Evolutionary conservation across 2,329 filamentous ascomycete species (phyloP).

Genomic region (Aspergillus luchuensis): DNA sequence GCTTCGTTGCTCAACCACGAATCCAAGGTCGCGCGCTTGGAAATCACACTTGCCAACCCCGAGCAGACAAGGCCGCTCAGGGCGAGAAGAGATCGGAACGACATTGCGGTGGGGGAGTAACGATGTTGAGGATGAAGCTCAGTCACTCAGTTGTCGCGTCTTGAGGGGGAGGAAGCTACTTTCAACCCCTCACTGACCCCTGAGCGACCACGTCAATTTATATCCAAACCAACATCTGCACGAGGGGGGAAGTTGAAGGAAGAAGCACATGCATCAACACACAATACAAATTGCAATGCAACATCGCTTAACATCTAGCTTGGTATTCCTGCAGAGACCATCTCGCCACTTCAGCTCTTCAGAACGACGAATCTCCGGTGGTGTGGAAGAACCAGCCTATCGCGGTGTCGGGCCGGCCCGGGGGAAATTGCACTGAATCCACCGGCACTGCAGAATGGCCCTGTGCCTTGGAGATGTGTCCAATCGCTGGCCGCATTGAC

Average conservation of each 20-base stretch:
- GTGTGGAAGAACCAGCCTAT: background rate
- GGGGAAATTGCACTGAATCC: background rate
- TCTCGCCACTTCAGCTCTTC: background rate
- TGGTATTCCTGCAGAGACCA: background rate
- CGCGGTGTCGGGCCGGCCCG: background rate
- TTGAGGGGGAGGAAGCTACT: background rate
- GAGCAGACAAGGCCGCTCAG: background rate
- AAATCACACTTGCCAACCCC: background rate
- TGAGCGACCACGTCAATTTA: slow-evolving; percentile 1
- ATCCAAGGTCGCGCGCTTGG: slow-evolving; percentile 8
- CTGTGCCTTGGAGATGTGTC: background rate
- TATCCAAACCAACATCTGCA: background rate
- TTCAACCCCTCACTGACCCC: no score
- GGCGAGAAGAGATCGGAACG: background rate
- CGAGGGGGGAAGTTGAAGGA: background rate
- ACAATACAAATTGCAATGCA: background rate
- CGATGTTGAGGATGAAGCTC: background rate
- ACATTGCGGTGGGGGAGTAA: background rate
- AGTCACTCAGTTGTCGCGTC: background rate
- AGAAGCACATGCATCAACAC: background rate
- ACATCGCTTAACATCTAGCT: background rate
- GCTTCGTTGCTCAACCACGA: slow-evolving; percentile 13
- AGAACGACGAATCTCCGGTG: background rate
- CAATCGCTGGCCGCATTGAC: background rate
- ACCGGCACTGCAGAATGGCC: background rate